Evolutionary conservation across 768 basidiomycete genomes (phyloP), one percentile per base, ranked within the genome.

Genomic region (Austroboletus eburneus): DNA sequence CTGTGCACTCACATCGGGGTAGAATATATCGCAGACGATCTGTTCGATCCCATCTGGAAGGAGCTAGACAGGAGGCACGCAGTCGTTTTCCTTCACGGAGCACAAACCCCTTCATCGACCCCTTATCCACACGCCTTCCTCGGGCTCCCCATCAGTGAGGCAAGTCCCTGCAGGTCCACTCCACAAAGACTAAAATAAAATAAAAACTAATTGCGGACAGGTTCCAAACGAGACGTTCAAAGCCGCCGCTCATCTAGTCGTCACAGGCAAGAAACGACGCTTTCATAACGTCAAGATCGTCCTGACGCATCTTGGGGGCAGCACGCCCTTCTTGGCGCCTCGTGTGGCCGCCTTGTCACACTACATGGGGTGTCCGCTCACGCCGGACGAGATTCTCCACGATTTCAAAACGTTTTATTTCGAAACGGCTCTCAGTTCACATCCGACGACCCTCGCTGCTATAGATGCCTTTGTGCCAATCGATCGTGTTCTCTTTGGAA

Each of bases 141-240:
- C 12, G 85, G 87, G 18, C 57, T 88, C 32, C 87, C 87, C 13
- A 72, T 87, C 42, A 74, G 74, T 13, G 85, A 87, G 72, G 85
- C 82, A 58, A 45, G 62, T 18, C 22, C 41, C 35, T 32, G 17
- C 39, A 50, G 40, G 46, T 45, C 42, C n/a, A n/a, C n/a, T n/a
- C n/a, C n/a, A n/a, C n/a, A n/a, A n/a, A n/a, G n/a, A n/a, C n/a
- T n/a, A n/a, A n/a, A n/a, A n/a, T n/a, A n/a, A n/a, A n/a, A n/a
- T n/a, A n/a, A n/a, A n/a, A n/a, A n/a, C n/a, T n/a, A n/a, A n/a
- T n/a, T n/a, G n/a, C n/a, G n/a, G n/a, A n/a, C 45, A 88, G 86
- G 85, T 86, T 0, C 87, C 86, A 7, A 83, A 87, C 59, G 87
- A 89, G 64, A 90, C 87, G 0, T 87, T 80, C 72, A 88, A 87